Evolutionary conservation across 768 basidiomycete species (phyloP), one percentile per base, ranked within the genome.

Genomic region (Strobilomyces confusus): DNA sequence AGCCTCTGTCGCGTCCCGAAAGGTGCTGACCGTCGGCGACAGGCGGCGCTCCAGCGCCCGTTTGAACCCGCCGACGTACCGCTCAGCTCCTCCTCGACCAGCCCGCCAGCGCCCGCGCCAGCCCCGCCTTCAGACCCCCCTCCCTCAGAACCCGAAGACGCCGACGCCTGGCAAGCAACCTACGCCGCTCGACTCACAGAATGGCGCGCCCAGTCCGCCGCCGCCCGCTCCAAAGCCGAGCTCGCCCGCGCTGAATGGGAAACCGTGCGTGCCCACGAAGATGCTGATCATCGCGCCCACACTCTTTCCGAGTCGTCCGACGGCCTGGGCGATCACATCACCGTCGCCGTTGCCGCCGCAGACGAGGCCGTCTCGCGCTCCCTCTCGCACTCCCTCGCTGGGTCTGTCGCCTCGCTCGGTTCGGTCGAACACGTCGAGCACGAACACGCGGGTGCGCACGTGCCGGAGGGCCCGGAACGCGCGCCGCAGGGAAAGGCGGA

Each of bases 151-250:
- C n/a, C n/a, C n/a, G 72, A 80, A 33, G 82, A 82, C 22, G 57
- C 72, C 9, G 82, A 82, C 22, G 57, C 72, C 9, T 89, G 86
- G 86, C 84, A 86, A 61, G 70, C 71, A 15, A 78, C 83, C 62
- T 89, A 91, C 64, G 84, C 91, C 47, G 71, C 79, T 1, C 84
- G 88, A 40, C 73, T 89, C 12, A 75, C 77, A 47, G 71, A 75
- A 51, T 93, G 90, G 91, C 84, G 84, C 37, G 79, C 80, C 22
- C 80, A 83, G 61, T 86, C 84, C 36, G 84, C 88, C 29, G 80
- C 80, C 55, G 84, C 83, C 41, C 84, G 89, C 48, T 75, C 81
- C 64, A 89, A 85, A 66, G 86, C 89, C 9, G 89, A 90, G 72
- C 77, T 76, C 56, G 81, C 84, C 67, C 85, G 89, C 11, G 77